These are phyloP conservation scores for Trametes pubescens DNA, from an alignment of 1,284 basidiomycete genomes.

Conservation along the genomic window DNA sequence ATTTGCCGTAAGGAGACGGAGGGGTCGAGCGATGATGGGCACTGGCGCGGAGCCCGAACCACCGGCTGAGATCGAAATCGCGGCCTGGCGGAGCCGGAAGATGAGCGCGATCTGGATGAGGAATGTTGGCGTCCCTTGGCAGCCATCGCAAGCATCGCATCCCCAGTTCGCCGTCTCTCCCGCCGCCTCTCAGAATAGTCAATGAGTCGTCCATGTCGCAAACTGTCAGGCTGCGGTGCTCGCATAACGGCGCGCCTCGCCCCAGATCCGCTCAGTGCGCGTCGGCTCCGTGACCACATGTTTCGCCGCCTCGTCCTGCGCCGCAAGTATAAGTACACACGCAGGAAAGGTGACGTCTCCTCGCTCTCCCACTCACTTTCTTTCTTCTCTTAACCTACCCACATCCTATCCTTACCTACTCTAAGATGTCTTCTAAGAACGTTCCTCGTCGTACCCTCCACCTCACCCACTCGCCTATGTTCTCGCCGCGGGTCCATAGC, in stretches of 20 bases:
- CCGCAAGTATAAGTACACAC: background rate
- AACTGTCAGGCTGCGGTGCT: no score
- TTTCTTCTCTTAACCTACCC: background rate
- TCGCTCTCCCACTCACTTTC: background rate
- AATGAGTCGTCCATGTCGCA: no score
- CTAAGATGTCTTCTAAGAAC: constrained; percentile 26
- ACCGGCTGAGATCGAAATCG: background rate
- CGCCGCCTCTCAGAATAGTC: no score
- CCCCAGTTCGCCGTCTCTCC: no score
- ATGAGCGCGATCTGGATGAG: background rate
- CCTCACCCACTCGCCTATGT: constrained; percentile 27
- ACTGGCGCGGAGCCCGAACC: background rate
- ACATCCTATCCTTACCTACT: background rate
- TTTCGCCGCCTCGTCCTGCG: background rate
- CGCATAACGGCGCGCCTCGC: background rate
- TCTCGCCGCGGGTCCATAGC: constrained; percentile 21
- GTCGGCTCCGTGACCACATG: background rate
- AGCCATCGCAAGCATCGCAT: background rate
- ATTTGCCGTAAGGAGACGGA: background rate
- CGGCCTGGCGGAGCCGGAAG: background rate
- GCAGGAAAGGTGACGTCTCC: background rate
- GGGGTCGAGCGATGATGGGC: background rate
- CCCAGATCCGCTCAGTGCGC: background rate
- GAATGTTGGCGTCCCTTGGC: background rate
- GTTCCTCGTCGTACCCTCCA: constrained; percentile 23